Percentiles rank a stretch among this genome's conserved stretches.
Evolutionary conservation across 495 filamentous ascomycete genomes (phyloP).

Genomic region (Zalerion maritima): DNA sequence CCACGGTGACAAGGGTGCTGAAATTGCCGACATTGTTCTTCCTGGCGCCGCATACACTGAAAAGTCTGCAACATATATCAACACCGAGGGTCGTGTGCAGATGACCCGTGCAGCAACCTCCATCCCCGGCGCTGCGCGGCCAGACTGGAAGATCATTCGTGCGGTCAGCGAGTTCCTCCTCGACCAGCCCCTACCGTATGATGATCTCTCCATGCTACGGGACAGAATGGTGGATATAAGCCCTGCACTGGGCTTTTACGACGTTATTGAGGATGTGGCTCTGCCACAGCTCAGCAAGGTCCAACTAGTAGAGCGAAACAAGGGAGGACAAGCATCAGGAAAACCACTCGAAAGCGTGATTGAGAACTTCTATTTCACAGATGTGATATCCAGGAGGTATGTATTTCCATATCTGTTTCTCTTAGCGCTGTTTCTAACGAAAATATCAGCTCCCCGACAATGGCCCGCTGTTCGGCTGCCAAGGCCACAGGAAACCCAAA

Average conservation of each 20-base stretch:
- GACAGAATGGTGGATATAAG: slow-evolving; percentile 93
- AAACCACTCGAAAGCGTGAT: slow-evolving; percentile 67
- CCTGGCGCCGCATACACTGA: slow-evolving; percentile 93
- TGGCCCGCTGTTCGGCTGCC: slow-evolving; percentile 86
- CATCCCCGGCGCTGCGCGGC: slow-evolving; percentile 73
- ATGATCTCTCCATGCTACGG: slow-evolving; percentile 71
- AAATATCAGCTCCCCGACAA: slow-evolving; percentile 66
- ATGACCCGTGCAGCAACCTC: slow-evolving; percentile 78
- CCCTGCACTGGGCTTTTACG: slow-evolving; percentile 76
- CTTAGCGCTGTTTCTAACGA: slow-evolving; percentile 14
- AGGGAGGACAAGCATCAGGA: slow-evolving; percentile 53
- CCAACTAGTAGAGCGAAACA: slow-evolving; percentile 91
- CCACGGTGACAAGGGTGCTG: slow-evolving; percentile 85
- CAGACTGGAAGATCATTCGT: slow-evolving; percentile 98
- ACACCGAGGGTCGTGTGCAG: slow-evolving; percentile 92
- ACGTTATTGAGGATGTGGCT: slow-evolving; percentile 68
- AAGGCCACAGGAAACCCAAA: slow-evolving; percentile 55
- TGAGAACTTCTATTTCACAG: slow-evolving; percentile 95
- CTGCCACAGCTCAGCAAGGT: slow-evolving; percentile 65
- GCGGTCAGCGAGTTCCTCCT: slow-evolving; percentile 83
- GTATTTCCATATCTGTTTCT: slow-evolving; percentile 10
- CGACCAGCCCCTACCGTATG: slow-evolving; percentile 76
- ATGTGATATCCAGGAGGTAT: slow-evolving; percentile 85
- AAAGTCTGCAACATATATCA: slow-evolving; percentile 92
- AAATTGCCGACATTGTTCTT: slow-evolving; percentile 85